Evolutionary conservation across 345 rosid species (phyloP).

Genomic region (Geranium brycei): DNA sequence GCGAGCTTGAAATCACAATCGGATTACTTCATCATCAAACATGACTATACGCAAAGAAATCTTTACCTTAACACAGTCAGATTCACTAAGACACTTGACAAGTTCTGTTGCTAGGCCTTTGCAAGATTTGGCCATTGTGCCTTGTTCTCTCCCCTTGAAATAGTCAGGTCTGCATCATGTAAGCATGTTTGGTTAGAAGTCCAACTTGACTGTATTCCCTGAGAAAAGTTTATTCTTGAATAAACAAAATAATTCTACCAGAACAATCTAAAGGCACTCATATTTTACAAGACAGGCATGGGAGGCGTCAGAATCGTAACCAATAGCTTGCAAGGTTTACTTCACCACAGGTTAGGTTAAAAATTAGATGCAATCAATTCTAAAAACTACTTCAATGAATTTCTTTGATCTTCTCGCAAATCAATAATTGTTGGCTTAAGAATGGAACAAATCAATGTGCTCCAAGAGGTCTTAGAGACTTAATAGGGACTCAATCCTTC

Average conservation of each 20-base stretch:
- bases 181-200: background rate
- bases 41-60: no score
- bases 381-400: no score
- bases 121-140: conserved; percentile 78
- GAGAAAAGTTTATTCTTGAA: no score
- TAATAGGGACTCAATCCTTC: no score
- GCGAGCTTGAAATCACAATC: background rate
- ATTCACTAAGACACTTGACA: conserved; percentile 86
- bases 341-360: background rate
- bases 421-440: no score
- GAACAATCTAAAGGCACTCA: background rate
- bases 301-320: background rate
- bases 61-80: conserved; percentile 63
- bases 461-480: no score
- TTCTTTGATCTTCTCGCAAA: background rate
- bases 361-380: background rate
- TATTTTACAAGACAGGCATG: background rate
- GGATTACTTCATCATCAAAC: background rate
- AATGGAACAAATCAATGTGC: no score
- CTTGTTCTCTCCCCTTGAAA: background rate
- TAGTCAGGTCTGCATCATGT: background rate
- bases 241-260: background rate
- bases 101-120: conserved; percentile 90
- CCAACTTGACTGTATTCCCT: no score
- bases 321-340: background rate